A percentile compares a stretch with the other conserved stretches of the same genome.
Evolutionary conservation across 2,329 filamentous ascomycete species (phyloP).

Genomic region (Tolypocladium paradoxum): DNA sequence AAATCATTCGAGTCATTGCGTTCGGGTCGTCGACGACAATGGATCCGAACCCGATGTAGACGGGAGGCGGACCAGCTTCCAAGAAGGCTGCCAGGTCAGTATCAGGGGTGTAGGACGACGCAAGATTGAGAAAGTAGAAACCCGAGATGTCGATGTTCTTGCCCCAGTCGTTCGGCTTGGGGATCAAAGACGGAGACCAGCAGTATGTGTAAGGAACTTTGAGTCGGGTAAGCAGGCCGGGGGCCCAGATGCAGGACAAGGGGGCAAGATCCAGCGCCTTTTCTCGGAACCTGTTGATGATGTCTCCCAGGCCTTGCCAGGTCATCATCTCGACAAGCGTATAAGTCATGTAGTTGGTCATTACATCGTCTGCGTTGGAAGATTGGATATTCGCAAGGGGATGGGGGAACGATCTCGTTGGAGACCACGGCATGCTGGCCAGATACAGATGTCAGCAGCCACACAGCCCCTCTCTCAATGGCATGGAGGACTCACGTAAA

Average conservation of each 20-base stretch:
- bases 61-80: constrained; percentile 55
- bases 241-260: constrained; percentile 72
- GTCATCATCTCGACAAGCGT: constrained; percentile 83
- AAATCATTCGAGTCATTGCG: constrained; percentile 58
- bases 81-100: constrained; percentile 57
- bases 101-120: constrained; percentile 54
- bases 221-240: constrained; percentile 65
- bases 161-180: constrained; percentile 69
- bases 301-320: constrained; percentile 83
- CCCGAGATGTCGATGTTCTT: constrained; percentile 61
- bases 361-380: constrained; percentile 62
- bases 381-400: constrained; percentile 74
- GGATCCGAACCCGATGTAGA: constrained; percentile 77
- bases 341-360: constrained; percentile 77
- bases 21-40: constrained; percentile 72
- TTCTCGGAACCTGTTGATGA: constrained; percentile 80
- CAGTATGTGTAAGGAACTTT: constrained; percentile 82
- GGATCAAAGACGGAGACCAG: constrained; percentile 71
- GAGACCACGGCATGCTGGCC: constrained; percentile 85
- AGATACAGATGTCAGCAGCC: constrained; percentile 22
- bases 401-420: constrained; percentile 76
- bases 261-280: constrained; percentile 65
- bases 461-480: background rate
- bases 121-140: constrained; percentile 64
- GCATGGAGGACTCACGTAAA: constrained; percentile 57